A percentile compares a stretch with the other conserved stretches of the same genome.
These are phyloP conservation scores for Cladosporium sp. DNA, from an alignment of 2,329 filamentous ascomycete species.

Conservation along the genomic window DNA sequence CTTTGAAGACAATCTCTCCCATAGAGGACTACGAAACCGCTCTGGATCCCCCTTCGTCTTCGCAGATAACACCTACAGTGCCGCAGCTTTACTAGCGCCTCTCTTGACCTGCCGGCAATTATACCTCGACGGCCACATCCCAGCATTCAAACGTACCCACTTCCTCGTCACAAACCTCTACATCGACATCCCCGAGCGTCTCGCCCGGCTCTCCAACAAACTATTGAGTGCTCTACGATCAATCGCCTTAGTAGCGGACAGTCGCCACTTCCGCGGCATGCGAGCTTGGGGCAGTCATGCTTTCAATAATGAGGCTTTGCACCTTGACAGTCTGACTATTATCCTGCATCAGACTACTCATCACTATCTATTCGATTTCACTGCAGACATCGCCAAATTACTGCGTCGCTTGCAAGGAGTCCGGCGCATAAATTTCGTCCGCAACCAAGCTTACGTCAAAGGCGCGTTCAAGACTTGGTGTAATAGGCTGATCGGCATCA, in stretches of 20 bases:
- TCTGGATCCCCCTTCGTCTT: too few relatives aligned
- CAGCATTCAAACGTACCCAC: conserved; percentile 39
- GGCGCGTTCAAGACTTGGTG: conserved; percentile 41
- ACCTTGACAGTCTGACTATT: conserved; percentile 37
- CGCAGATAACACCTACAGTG: too few relatives aligned
- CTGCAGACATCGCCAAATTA: conserved; percentile 34
- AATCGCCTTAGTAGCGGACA: conserved; percentile 35
- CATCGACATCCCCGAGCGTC: conserved; percentile 31
- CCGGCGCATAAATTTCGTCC: conserved; percentile 37
- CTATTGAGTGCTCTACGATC: conserved; percentile 37
- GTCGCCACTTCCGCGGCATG: conserved; percentile 35
- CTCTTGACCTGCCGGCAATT: conserved; percentile 43
- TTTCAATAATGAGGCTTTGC: conserved; percentile 34
- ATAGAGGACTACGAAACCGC: conserved; percentile 20
- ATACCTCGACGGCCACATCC: conserved; percentile 36
- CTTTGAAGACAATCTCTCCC: conserved; percentile 24
- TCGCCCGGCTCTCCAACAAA: conserved; percentile 29
- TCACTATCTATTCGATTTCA: conserved; percentile 40
- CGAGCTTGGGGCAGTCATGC: conserved; percentile 36
- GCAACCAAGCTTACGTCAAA: conserved; percentile 38
- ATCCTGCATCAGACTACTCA: conserved; percentile 35
- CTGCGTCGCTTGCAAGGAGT: conserved; percentile 39
- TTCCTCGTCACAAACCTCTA: conserved; percentile 41
- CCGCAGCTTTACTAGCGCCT: too few relatives aligned
- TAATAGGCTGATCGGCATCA: conserved; percentile 40